Conservation (phyloP, 1,139 yeast genomes). For the Candida sojae region DNA sequence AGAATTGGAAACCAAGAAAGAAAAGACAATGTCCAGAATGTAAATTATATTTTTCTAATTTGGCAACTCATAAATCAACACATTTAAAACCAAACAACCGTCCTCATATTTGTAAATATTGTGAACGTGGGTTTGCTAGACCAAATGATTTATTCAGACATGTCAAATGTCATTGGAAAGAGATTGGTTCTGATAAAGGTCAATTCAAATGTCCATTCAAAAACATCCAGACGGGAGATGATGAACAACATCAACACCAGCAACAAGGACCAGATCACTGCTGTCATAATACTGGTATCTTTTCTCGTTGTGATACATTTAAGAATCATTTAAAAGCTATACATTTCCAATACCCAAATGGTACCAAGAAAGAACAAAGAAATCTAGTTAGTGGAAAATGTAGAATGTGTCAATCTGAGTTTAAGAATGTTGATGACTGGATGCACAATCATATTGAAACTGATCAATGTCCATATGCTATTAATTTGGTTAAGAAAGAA, state of each 20-base stretch:
- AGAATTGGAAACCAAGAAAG: conserved; percentile 55
- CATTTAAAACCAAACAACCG: conserved; percentile 73
- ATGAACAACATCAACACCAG: background rate
- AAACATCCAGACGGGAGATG: conserved; percentile 17
- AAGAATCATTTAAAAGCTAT: conserved; percentile 88
- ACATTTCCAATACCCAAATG: conserved; percentile 86
- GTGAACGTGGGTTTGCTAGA: conserved; percentile 84
- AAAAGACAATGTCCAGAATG: conserved; percentile 88
- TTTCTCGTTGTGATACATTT: conserved; percentile 87
- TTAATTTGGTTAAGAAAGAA: conserved; percentile 13
- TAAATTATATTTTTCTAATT: conserved; percentile 69
- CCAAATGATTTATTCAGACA: conserved; percentile 86
- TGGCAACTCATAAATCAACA: conserved; percentile 84
- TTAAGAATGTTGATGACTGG: conserved; percentile 79
- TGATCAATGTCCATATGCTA: conserved; percentile 45
- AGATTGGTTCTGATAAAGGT: conserved; percentile 53
- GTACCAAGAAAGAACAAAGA: conserved; percentile 80
- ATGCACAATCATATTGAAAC: conserved; percentile 69
- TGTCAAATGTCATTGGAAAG: conserved; percentile 80
- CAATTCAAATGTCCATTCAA: conserved; percentile 51
- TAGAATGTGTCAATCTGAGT: conserved; percentile 68
- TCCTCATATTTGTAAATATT: conserved; percentile 76
- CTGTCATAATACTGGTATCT: conserved; percentile 83
- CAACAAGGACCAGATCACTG: conserved; percentile 32
- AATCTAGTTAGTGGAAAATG: conserved; percentile 69